A percentile compares a stretch with the other conserved stretches of the same genome.
phyloP scores from a whole-genome alignment of 192 early-diverging fungal genomes.

The Globomyces pollinis-pini region DNA sequence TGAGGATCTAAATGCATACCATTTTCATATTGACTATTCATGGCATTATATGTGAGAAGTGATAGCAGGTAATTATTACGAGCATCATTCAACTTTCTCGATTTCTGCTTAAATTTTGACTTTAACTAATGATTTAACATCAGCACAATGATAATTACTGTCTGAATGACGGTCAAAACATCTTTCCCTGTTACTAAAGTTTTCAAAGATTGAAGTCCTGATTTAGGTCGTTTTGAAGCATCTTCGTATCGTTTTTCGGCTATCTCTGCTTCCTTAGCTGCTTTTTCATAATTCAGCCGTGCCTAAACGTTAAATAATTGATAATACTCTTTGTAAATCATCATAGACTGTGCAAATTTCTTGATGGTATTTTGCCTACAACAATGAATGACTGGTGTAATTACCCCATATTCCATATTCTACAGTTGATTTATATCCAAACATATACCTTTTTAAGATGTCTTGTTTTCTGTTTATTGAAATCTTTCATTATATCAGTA shows the following conservation, averaged over 20 bases:
- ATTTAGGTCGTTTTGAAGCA: constrained; percentile 31
- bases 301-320: constrained; percentile 8
- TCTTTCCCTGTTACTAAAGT: constrained; percentile 38
- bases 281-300: constrained; percentile 36
- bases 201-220: constrained; percentile 31
- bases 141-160: constrained; percentile 9
- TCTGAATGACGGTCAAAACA: constrained; percentile 31
- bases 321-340: constrained; percentile 40
- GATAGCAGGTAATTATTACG: constrained; percentile 44
- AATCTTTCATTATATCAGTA: constrained; percentile 34
- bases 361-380: constrained; percentile 29
- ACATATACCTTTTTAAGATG: constrained; percentile 3
- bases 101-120: constrained; percentile 31
- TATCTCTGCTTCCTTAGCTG: constrained; percentile 32
- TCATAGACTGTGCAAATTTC: constrained; percentile 37
- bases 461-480: constrained; percentile 18
- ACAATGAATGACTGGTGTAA: no score
- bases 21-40: constrained; percentile 29
- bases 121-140: constrained; percentile 10
- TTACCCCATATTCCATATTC: constrained; percentile 17
- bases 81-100: constrained; percentile 22
- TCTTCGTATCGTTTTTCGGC: constrained; percentile 39
- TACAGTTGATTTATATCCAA: constrained; percentile 15
- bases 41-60: constrained; percentile 21
- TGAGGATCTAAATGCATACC: no score